Base-by-base conservation (phyloP, 2,329 filamentous ascomycete genomes). In the Penicillium palitans region DNA sequence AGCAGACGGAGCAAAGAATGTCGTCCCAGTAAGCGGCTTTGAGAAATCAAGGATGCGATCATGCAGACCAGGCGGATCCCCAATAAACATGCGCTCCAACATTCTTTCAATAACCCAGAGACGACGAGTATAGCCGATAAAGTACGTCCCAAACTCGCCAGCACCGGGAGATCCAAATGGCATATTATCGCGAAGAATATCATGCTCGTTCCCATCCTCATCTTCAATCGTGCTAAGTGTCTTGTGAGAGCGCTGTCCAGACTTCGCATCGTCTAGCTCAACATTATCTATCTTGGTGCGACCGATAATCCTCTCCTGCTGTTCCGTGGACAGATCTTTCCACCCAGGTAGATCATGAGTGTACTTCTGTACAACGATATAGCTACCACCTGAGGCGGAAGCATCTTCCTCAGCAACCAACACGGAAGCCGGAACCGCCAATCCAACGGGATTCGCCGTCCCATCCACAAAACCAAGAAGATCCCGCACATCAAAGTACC, bases 381-480 rank as follows among this genome's bases (percentile, higher is more conserved):
- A 86, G 68, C 83, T 85, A 1, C 83, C 84, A 1, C 81, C 82
- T 1, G 67, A 66, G 1, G 68, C 57, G 2, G 68, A 53, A n/a
- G 80, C 70, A 31, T 81, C 78, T 44, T 79, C 67, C 70, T 41
- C 73, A 19, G 61, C 72, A 10, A 84, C 68, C 1, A 85, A 68
- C 2, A 81, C 75, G 0, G 82, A 71, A 1, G 72, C 71, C 0
- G 72, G 65, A 0, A 84, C 75, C 1, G 72, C 77, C 0, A 73
- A 65, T 0, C 82, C 83, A 0, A 80, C 75, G 0, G 84, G 84
- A 61, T 86, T 86, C 2, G 84, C 84, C 0, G 83, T 86, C 17
- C 84, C 84, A 57, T 86, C 84, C 3, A 86, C 82, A 52, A 86
- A 86, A 0, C 84, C 84, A 0, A 86, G 76, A 0, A 86, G 77